A percentile compares a stretch with the other conserved stretches of the same genome.
Evolutionary conservation across 805 yeast species (phyloP).

Genomic region (Saccharomycopsis malanga): DNA sequence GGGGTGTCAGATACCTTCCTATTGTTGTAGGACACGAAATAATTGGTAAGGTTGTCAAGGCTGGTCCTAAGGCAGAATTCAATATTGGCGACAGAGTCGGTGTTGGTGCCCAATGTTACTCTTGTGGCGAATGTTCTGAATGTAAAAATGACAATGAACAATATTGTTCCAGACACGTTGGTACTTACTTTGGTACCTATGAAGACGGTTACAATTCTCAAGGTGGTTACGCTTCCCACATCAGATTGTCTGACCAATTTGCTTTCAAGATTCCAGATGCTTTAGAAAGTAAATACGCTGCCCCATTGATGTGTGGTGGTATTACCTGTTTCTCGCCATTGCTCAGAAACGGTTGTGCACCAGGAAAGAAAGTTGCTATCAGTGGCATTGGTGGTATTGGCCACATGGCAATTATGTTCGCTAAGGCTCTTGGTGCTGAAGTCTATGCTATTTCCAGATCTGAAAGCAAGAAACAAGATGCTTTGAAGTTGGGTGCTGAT

Average conservation of each 20-base stretch:
- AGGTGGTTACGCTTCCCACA: conserved; percentile 46
- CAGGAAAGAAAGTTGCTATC: conserved; percentile 45
- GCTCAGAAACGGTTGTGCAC: conserved; percentile 36
- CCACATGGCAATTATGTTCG: conserved; percentile 47
- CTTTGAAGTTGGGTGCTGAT: conserved; percentile 46
- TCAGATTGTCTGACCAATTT: conserved; percentile 36
- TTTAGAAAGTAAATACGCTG: conserved; percentile 36
- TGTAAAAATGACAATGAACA: conserved; percentile 49
- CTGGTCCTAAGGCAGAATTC: conserved; percentile 48
- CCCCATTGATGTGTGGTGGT: conserved; percentile 51
- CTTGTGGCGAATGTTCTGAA: conserved; percentile 58
- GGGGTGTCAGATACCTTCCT: conserved; percentile 30
- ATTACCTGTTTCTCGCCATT: conserved; percentile 48
- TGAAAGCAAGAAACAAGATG: conserved; percentile 41
- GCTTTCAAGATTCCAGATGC: conserved; percentile 42
- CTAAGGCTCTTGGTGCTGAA: conserved; percentile 50
- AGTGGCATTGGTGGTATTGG: conserved; percentile 54
- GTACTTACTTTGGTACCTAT: conserved; percentile 47
- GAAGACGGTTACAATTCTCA: conserved; percentile 40
- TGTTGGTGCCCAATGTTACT: conserved; percentile 60
- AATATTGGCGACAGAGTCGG: conserved; percentile 74
- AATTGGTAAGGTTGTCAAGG: conserved; percentile 48
- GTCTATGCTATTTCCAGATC: conserved; percentile 51
- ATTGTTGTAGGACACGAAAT: conserved; percentile 60
- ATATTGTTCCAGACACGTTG: conserved; percentile 42